Evolutionary conservation across 208 protist species (phyloP).

Genomic region (Trypanosoma theileri): DNA sequence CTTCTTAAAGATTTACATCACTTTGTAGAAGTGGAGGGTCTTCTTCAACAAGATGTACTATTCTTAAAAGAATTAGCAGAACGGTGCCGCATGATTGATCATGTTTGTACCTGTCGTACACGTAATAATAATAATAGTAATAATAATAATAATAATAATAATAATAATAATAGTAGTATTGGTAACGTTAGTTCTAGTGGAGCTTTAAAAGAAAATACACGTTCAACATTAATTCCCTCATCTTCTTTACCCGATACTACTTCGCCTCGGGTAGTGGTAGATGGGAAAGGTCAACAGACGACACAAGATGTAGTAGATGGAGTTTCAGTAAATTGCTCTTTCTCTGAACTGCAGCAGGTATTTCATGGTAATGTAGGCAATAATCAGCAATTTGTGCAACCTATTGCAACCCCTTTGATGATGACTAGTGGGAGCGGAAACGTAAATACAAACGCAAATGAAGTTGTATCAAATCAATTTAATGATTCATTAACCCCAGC

Average conservation of each 20-base stretch:
- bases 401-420: no score
- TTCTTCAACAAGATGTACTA: conserved; percentile 39
- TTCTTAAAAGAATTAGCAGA: conserved; percentile 48
- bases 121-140: not conserved
- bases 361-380: not conserved
- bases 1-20: conserved; percentile 46
- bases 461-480: not conserved
- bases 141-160: not conserved
- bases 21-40: conserved; percentile 33
- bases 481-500: not conserved
- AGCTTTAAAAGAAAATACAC: not conserved
- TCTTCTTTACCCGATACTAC: not conserved
- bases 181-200: not conserved
- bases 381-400: no score
- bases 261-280: not conserved
- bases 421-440: not conserved
- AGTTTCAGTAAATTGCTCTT: not conserved
- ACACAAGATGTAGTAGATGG: not conserved
- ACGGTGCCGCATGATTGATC: conserved; percentile 36
- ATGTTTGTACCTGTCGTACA: conserved; percentile 17
- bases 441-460: conserved; percentile 4
- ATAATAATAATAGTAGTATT: no score
- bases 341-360: conserved; percentile 6
- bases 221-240: not conserved
- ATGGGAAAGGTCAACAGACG: conserved; percentile 5